phyloP scores from a whole-genome alignment of 352 stramenopile genomes.

The Globisporangium polare region DNA sequence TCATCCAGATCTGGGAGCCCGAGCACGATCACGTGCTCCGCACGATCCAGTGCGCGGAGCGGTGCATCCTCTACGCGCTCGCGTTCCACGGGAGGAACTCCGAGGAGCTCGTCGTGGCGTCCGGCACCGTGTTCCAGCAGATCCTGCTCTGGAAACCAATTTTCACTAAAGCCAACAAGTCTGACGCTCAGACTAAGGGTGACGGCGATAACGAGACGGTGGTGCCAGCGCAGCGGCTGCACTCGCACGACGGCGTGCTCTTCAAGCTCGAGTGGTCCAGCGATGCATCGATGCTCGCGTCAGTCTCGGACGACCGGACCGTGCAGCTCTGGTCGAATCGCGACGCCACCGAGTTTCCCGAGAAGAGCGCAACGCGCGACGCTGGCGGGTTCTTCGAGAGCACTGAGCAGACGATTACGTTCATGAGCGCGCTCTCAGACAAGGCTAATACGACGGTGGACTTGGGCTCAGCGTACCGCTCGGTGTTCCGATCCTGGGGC shows the following conservation, averaged over 20 bases:
- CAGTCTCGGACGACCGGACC: constrained; percentile 83
- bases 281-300: constrained; percentile 63
- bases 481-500: constrained; percentile 73
- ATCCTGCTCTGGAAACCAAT: constrained; percentile 75
- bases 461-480: constrained; percentile 31
- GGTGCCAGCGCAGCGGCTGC: constrained; percentile 50
- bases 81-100: constrained; percentile 64
- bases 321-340: constrained; percentile 76
- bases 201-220: constrained; percentile 12
- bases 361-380: background rate
- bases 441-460: background rate
- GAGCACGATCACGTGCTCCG: constrained; percentile 37
- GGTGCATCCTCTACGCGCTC: constrained; percentile 82
- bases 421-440: constrained; percentile 9
- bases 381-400: constrained; percentile 12
- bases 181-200: background rate
- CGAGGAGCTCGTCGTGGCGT: constrained; percentile 65
- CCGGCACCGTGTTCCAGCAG: constrained; percentile 84
- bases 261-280: constrained; percentile 81
- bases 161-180: constrained; percentile 3
- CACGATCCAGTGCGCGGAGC: constrained; percentile 65
- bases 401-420: constrained; percentile 8
- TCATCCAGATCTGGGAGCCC: constrained; percentile 74
- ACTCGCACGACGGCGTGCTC: constrained; percentile 80
- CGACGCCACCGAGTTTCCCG: constrained; percentile 10